These are phyloP conservation scores for Datura wrightii DNA, from an alignment of 257 asterid species.

Conservation along the genomic window DNA sequence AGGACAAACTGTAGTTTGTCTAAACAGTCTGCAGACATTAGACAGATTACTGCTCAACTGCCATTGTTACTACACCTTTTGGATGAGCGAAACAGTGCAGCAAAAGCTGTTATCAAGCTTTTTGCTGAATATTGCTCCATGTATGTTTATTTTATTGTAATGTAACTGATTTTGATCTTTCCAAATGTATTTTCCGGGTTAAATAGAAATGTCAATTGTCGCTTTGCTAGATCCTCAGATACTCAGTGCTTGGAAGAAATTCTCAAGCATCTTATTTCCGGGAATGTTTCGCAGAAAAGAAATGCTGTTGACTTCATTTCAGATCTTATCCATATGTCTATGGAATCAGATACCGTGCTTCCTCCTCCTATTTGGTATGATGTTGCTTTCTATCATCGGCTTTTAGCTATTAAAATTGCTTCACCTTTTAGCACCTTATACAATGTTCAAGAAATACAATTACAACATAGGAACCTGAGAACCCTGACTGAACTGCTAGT, in stretches of 20 bases:
- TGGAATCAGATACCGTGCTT: constrained; percentile 54
- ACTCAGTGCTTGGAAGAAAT: constrained; percentile 61
- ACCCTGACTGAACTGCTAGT: not conserved
- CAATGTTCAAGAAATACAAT: not conserved
- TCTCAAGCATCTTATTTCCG: constrained; percentile 59
- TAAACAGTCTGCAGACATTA: constrained; percentile 46
- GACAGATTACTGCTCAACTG: constrained; percentile 64
- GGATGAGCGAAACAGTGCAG: constrained; percentile 86
- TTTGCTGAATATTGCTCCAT: constrained; percentile 80
- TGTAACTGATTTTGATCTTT: constrained; percentile 31
- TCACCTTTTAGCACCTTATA: constrained; percentile 8
- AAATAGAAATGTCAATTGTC: constrained; percentile 36
- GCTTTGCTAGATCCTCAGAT: constrained; percentile 68
- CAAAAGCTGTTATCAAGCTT: constrained; percentile 83
- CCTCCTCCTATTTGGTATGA: constrained; percentile 61
- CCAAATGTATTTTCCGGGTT: constrained; percentile 23
- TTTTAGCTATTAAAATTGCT: constrained; percentile 26
- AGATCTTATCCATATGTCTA: constrained; percentile 61
- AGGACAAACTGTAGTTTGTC: constrained; percentile 57
- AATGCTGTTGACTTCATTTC: constrained; percentile 80
- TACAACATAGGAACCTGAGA: constrained; percentile 12
- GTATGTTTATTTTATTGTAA: constrained; percentile 48
- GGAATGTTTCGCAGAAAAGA: constrained; percentile 64
- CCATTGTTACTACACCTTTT: constrained; percentile 68
- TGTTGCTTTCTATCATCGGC: constrained; percentile 12